These are phyloP conservation scores for Lentinula lateritia DNA, from an alignment of 768 basidiomycete genomes.

Conservation along the genomic window DNA sequence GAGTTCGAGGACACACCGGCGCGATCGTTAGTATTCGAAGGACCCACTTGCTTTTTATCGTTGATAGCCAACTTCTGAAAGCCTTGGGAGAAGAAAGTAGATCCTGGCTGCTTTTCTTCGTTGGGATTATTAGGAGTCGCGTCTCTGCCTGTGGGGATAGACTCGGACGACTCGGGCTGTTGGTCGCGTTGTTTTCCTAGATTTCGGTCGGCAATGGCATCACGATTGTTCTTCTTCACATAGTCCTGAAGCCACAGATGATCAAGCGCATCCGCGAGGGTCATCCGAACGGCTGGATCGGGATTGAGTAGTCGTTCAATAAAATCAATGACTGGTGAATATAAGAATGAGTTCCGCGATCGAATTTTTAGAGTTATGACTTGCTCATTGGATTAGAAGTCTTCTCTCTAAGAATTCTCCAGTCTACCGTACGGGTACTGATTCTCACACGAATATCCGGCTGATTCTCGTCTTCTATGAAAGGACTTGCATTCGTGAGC, in stretches of 20 bases:
- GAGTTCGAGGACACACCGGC: background rate
- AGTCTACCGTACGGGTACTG: constrained; percentile 54
- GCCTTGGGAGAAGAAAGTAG: constrained; percentile 13
- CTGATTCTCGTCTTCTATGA: constrained; percentile 67
- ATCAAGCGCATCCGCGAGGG: constrained; percentile 55
- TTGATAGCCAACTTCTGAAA: constrained; percentile 9
- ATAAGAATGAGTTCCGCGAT: background rate
- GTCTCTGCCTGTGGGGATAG: constrained; percentile 8
- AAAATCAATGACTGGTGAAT: constrained; percentile 54
- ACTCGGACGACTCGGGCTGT: constrained; percentile 5
- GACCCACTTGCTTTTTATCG: background rate
- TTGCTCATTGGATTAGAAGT: constrained; percentile 44
- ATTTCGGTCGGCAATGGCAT: background rate
- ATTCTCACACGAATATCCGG: constrained; percentile 60
- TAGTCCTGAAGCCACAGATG: constrained; percentile 69
- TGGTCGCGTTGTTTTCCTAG: background rate
- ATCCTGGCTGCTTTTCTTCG: constrained; percentile 9
- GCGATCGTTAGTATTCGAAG: background rate
- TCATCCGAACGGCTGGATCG: constrained; percentile 65
- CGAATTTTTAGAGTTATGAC: constrained; percentile 12
- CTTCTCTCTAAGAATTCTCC: constrained; percentile 37
- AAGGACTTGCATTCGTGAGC: constrained; percentile 75
- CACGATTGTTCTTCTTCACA: background rate
- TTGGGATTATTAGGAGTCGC: constrained; percentile 17
- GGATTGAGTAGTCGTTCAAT: constrained; percentile 57